A percentile compares a stretch with the other conserved stretches of the same genome.
phyloP scores from a whole-genome alignment of 1,284 basidiomycete species.

The Quambalaria eucalypti region DNA sequence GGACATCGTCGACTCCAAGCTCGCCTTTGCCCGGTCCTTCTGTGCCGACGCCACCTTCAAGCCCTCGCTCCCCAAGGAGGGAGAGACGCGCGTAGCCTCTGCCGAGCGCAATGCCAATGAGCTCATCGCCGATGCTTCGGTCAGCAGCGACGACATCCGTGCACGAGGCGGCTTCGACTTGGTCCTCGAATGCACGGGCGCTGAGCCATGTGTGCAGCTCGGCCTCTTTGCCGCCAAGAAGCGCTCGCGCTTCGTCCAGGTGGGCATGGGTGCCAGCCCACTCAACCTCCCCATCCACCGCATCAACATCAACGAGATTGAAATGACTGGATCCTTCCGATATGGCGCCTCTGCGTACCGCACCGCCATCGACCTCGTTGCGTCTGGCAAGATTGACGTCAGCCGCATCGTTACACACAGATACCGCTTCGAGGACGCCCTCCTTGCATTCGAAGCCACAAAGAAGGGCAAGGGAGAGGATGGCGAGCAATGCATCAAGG shows the following conservation, averaged over 20 bases:
- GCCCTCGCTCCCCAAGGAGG: constrained; percentile 50
- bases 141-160: constrained; percentile 47
- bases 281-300: constrained; percentile 46
- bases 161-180: constrained; percentile 54
- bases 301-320: constrained; percentile 58
- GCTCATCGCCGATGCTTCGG: constrained; percentile 48
- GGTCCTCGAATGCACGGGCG: constrained; percentile 57
- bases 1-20: constrained; percentile 68
- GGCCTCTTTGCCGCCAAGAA: constrained; percentile 27
- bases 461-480: constrained; percentile 61
- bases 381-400: constrained; percentile 53
- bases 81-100: constrained; percentile 43
- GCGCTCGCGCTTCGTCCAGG: constrained; percentile 45
- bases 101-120: constrained; percentile 52
- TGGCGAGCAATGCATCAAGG: constrained; percentile 53
- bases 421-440: constrained; percentile 52
- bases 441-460: constrained; percentile 54
- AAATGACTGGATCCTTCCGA: constrained; percentile 75
- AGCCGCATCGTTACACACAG: constrained; percentile 56
- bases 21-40: constrained; percentile 77
- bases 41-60: constrained; percentile 75
- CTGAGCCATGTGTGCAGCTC: constrained; percentile 43
- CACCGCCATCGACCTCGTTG: constrained; percentile 55
- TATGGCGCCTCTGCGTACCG: constrained; percentile 66
- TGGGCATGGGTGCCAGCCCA: constrained; percentile 51